Base-by-base conservation (phyloP, 441 rosid genomes). In the Populus hybrid region DNA sequence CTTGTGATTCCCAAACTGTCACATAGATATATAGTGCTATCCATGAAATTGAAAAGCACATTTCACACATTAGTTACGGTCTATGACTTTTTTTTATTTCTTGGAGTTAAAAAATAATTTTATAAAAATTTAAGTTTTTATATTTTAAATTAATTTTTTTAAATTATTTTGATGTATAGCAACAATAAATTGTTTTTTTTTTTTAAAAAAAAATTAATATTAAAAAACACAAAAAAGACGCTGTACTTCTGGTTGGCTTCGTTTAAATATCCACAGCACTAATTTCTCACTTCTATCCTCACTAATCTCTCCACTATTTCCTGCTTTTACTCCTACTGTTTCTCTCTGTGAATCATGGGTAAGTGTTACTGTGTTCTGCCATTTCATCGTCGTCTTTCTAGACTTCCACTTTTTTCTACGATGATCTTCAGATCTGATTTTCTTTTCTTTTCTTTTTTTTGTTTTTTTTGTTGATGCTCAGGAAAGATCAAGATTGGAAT, bases 401-500 rank as follows among this genome's bases (percentile, higher is more conserved):
- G 36, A 0, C 11, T 53, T 50, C 18, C 36, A 61, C 75, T 28
- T 24, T 10, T 3, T 18, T 30, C 35, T 34, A 28, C 1, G 5
- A 9, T 38, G 66, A 2, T 74, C 40, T 19, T 75, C 57, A 57
- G 40, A 68, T 75, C 57, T 7, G 18, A 38, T 61, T 12, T 71
- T 19, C 1, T 5, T 32, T 32, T 32, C 34, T 10, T 28, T 30
- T 63, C 24, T 40, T 12, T 23, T 5, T 24, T 24, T 24, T 35
- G 12, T 59, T 14, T 3, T 63, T 2, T 16, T 24, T 71, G 71
- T 74, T 65, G 67, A 21, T 75, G 64, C 16, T 32, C 84, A 82
- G 84, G 32, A 16, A 81, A 78, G 81, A 9, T 82, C 38, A 82
- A 75, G 76, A 82, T 82, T n/a, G 84, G 81, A 71, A 82, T 82